Evolutionary conservation across 2,329 filamentous ascomycete species (phyloP).

Genomic region (Xenoacremonium recifei): DNA sequence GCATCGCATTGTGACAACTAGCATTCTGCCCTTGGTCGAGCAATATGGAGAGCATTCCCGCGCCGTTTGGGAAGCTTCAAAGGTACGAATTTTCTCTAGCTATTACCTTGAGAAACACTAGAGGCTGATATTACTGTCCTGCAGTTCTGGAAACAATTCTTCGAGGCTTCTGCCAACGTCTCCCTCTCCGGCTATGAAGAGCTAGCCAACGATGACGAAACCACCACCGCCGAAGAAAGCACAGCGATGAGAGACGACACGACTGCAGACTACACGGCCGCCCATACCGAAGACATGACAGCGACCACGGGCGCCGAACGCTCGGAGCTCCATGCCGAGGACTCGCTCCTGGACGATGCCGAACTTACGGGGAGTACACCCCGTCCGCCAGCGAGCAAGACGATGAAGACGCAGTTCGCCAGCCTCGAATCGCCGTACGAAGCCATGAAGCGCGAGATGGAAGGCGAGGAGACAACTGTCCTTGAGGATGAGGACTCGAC

Average conservation of each 20-base stretch:
- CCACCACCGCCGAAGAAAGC: conserved; percentile 47
- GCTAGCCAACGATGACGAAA: conserved; percentile 66
- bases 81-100: conserved; percentile 63
- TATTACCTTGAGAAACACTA: not conserved
- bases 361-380: conserved; percentile 68
- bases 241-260: conserved; percentile 57
- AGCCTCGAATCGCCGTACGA: conserved; percentile 77
- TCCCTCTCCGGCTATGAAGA: conserved; percentile 95
- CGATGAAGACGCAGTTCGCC: conserved; percentile 54
- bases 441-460: conserved; percentile 65
- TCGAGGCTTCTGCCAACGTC: conserved; percentile 96
- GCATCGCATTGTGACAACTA: conserved; percentile 92
- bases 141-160: conserved; percentile 99
- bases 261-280: conserved; percentile 46
- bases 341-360: conserved; percentile 67
- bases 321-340: conserved; percentile 47
- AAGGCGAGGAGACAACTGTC: conserved; percentile 40
- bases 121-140: conserved; percentile 1
- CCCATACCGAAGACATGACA: conserved; percentile 37
- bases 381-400: conserved; percentile 52
- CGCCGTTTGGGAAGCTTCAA: conserved; percentile 94
- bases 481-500: conserved; percentile 46
- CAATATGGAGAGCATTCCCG: conserved; percentile 93
- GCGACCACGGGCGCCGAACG: conserved; percentile 31
- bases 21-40: conserved; percentile 89